A percentile compares a stretch with the other conserved stretches of the same genome.
These are phyloP conservation scores for Cyberlindnera xishuangbannaensis DNA, from an alignment of 805 yeast species.

Conservation along the genomic window DNA sequence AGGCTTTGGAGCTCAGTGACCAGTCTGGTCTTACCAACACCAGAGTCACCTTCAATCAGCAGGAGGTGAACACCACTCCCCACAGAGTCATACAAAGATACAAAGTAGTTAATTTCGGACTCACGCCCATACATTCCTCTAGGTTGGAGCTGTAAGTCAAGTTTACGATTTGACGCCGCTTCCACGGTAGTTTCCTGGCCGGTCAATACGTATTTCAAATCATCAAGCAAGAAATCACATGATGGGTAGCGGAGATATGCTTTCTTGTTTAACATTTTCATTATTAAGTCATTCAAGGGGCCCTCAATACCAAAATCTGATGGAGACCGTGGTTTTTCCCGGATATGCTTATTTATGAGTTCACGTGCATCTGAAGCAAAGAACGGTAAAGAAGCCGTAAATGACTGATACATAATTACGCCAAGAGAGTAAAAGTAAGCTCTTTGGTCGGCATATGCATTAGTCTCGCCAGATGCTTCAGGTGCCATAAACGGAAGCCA, in stretches of 20 bases:
- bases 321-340: slow-evolving; percentile 38
- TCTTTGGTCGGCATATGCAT: slow-evolving; percentile 36
- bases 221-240: slow-evolving; percentile 31
- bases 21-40: slow-evolving; percentile 41
- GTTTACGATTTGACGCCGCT: slow-evolving; percentile 8
- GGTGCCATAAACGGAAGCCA: slow-evolving; percentile 46
- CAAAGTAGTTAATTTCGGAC: slow-evolving; percentile 20
- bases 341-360: slow-evolving; percentile 35
- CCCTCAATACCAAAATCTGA: slow-evolving; percentile 13
- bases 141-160: slow-evolving; percentile 15
- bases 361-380: slow-evolving; percentile 34
- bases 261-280: slow-evolving; percentile 37
- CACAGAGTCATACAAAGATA: slow-evolving; percentile 16
- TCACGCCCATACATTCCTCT: slow-evolving; percentile 27
- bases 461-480: slow-evolving; percentile 38
- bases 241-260: slow-evolving; percentile 35
- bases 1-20: slow-evolving; percentile 33
- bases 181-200: slow-evolving; percentile 9
- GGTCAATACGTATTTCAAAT: slow-evolving; percentile 23
- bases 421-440: slow-evolving; percentile 47
- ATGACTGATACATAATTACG: slow-evolving; percentile 42
- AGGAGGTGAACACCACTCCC: slow-evolving; percentile 24
- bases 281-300: slow-evolving; percentile 33
- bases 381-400: slow-evolving; percentile 41
- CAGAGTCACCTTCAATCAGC: slow-evolving; percentile 36